A percentile compares a stretch with the other conserved stretches of the same genome.
Evolutionary conservation across 495 filamentous ascomycete genomes (phyloP).

Genomic region (Penicilliopsis zonata): DNA sequence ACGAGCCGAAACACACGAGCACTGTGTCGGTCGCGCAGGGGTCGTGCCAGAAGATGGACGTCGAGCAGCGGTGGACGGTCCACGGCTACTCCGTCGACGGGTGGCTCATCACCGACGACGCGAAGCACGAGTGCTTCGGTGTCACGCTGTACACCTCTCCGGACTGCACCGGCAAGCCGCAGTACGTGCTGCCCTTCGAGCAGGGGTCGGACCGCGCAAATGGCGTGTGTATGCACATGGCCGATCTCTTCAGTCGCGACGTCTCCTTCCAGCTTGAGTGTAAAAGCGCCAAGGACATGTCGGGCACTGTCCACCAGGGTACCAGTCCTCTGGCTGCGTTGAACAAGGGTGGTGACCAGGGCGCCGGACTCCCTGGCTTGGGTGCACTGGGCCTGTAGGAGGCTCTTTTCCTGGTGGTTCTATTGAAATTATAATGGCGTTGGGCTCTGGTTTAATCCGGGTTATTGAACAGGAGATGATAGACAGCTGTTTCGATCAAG

Average conservation of each 20-base stretch:
- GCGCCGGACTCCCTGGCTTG: background rate
- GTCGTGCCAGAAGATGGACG: slow-evolving; percentile 3
- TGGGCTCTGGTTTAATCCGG: too few relatives aligned
- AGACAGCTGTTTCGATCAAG: too few relatives aligned
- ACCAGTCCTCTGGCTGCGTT: background rate
- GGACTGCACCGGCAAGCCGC: slow-evolving; percentile 5
- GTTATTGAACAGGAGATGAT: too few relatives aligned
- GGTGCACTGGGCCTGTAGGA: background rate
- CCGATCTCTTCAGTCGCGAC: slow-evolving; percentile 2
- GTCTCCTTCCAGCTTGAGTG: slow-evolving; percentile 6
- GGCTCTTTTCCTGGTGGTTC: too few relatives aligned
- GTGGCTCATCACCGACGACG: slow-evolving; percentile 4
- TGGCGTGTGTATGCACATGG: slow-evolving; percentile 3
- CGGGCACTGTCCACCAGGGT: background rate
- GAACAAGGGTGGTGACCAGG: background rate
- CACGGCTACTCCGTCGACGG: slow-evolving; percentile 7
- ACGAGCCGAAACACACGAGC: slow-evolving; percentile 1
- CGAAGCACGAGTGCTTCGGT: slow-evolving; percentile 3
- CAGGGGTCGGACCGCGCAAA: background rate
- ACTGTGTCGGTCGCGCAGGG: slow-evolving; percentile 3
- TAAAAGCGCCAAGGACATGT: background rate
- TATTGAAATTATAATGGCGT: too few relatives aligned
- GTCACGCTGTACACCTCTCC: slow-evolving; percentile 6
- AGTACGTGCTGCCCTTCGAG: slow-evolving; percentile 4
- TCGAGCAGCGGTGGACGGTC: slow-evolving; percentile 1